Percentiles rank a stretch among this genome's conserved stretches.
These are phyloP conservation scores for Blastobotrys petasosporus DNA, from an alignment of 1,139 yeast species.

Conservation along the genomic window DNA sequence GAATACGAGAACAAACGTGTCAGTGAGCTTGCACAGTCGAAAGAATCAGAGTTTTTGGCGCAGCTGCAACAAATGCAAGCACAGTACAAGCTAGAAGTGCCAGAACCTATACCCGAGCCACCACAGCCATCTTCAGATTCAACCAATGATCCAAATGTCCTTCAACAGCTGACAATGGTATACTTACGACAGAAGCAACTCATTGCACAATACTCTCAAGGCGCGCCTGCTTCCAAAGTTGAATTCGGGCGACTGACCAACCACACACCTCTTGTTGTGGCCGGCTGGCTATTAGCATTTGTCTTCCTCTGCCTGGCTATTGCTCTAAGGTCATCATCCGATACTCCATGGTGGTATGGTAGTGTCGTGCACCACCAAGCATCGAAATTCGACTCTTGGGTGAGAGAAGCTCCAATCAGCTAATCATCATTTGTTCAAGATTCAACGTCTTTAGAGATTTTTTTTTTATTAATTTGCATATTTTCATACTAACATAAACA, in stretches of 20 bases:
- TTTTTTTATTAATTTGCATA: no score
- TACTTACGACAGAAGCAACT: conserved; percentile 2
- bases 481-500: no score
- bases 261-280: no score
- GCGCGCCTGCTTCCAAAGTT: no score
- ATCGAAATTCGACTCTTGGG: conserved; percentile 3
- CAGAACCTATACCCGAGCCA: neutral
- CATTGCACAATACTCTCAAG: conserved; percentile 1
- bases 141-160: neutral
- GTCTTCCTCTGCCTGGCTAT: no score
- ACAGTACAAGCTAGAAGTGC: no score
- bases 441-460: no score
- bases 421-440: neutral
- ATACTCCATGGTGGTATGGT: conserved; percentile 8
- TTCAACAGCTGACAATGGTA: conserved; percentile 5
- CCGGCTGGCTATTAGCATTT: no score
- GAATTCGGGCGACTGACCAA: no score
- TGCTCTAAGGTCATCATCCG: neutral
- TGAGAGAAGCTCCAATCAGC: conserved; percentile 2
- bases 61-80: no score
- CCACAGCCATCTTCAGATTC: neutral
- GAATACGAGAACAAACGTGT: conserved; percentile 7
- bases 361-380: conserved; percentile 4
- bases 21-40: no score
- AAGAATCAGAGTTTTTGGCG: no score